phyloP scores from a whole-genome alignment of 2,329 filamentous ascomycete genomes.

The Fusarium tricinctum region DNA sequence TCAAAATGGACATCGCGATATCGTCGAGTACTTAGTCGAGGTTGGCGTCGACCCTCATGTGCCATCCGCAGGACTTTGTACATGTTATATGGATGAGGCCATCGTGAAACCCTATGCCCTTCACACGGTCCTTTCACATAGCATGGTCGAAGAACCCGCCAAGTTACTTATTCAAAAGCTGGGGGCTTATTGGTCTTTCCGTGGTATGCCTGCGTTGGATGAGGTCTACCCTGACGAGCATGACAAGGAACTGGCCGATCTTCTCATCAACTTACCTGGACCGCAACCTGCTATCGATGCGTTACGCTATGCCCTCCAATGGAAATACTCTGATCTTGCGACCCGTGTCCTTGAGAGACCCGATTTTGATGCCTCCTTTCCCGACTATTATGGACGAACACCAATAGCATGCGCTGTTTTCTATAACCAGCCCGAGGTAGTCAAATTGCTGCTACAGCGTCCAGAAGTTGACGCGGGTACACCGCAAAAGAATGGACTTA shows the following conservation, averaged over 20 bases:
- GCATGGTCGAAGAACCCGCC: constrained; percentile 3
- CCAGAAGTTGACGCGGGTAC: constrained; percentile 1
- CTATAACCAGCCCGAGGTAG: neutral
- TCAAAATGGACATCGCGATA: constrained; percentile 19
- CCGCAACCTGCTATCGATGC: neutral
- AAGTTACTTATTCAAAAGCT: constrained; percentile 19
- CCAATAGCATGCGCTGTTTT: constrained; percentile 8
- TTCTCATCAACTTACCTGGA: constrained; percentile 16
- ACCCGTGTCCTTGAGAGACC: constrained; percentile 16
- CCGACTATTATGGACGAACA: constrained; percentile 2
- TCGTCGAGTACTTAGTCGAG: constrained; percentile 30
- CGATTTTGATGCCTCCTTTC: constrained; percentile 11
- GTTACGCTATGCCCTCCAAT: constrained; percentile 7
- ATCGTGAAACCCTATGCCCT: constrained; percentile 13
- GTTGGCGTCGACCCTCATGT: constrained; percentile 17
- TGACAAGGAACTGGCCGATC: neutral
- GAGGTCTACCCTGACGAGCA: constrained; percentile 3
- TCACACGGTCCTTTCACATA: constrained; percentile 20
- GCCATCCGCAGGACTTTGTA: constrained; percentile 11
- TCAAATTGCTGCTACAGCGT: neutral
- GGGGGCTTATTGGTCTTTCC: constrained; percentile 20
- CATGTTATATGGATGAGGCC: neutral
- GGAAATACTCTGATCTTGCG: constrained; percentile 1
- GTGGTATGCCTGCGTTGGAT: neutral
- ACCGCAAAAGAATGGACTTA: neutral